Base-by-base conservation (phyloP, 2,329 filamentous ascomycete genomes). In the Epichloe amarillans region DNA sequence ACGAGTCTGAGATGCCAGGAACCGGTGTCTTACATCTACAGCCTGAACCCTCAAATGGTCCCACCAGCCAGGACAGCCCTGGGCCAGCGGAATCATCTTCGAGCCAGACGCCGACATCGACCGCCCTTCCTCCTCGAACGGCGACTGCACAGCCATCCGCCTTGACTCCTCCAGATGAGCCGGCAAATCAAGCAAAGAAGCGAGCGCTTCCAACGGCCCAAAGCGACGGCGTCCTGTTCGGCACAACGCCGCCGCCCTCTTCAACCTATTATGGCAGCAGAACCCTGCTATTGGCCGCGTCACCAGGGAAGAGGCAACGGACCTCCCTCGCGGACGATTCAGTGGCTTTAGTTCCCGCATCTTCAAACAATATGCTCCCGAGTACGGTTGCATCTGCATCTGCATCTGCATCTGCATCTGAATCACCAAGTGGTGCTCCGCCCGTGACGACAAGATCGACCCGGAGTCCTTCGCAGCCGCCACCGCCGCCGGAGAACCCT, bases 131-230 rank as follows among this genome's bases (percentile, higher is more conserved):
- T 1, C 66, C 69, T 11, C 68, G 68, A 40, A 58, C 67, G 3
- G 66, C 70, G 12, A 62, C 69, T 50, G 59, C 63, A 23, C 68
- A 68, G 36, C 65, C 66, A 3, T 73, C 66, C 40, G 76, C 72
- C 2, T 67, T 79, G 30, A 80, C 77, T 1, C 77, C 76, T 0
- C 76, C 76, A 2, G 76, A 80, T 45, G 77, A 80, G 55, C 68
- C 66, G 6, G 57, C 67, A 0, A 66, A 67, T 1, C 68, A 69
- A 39, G 62, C 66, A 3, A 70, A 71, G 39, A 77, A 78, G 56
- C 66, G 70, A 26, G 69, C 60, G 12, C 55, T 68, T 14, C 57
- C 61, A 0, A 55, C 51, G 47, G 55, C 54, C 6, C 35, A 56
- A 17, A 39, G 52, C 15, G 50, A 55, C 5, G 48, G 15, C 5